Conservation (phyloP, 768 basidiomycete genomes). For the Xanthoconium purpureum region DNA sequence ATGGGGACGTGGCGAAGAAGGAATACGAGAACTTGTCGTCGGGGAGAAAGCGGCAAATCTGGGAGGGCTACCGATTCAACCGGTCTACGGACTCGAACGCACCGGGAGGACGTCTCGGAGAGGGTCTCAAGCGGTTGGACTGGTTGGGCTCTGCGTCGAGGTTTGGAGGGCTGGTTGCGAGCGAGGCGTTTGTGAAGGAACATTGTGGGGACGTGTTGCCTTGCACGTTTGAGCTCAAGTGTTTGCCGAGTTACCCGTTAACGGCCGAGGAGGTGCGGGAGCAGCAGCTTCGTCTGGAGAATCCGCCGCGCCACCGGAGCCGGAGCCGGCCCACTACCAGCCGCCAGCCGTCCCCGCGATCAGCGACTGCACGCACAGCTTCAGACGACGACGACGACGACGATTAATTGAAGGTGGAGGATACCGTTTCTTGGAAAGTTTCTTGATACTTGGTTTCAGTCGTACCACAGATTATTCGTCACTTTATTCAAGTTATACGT, state of each 20-base stretch:
- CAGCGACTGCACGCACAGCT: slow-evolving; percentile 6
- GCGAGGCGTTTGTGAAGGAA: slow-evolving; percentile 43
- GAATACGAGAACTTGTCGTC: slow-evolving; percentile 48
- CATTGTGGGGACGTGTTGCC: slow-evolving; percentile 50
- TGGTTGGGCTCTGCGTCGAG: slow-evolving; percentile 57
- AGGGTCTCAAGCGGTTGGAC: slow-evolving; percentile 64
- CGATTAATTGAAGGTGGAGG: not conserved
- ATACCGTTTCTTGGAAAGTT: not conserved
- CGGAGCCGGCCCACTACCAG: slow-evolving; percentile 19
- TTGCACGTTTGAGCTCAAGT: slow-evolving; percentile 59
- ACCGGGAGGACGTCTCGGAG: slow-evolving; percentile 65
- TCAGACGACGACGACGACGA: slow-evolving; percentile 20
- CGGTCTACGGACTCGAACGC: slow-evolving; percentile 60
- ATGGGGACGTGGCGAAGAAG: slow-evolving; percentile 45
- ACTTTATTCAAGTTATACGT: slow-evolving; percentile 19
- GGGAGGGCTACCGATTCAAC: slow-evolving; percentile 59
- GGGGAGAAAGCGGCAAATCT: slow-evolving; percentile 41
- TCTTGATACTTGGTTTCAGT: not conserved
- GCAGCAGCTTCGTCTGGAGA: slow-evolving; percentile 37
- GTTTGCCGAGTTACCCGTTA: slow-evolving; percentile 44
- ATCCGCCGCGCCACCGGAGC: slow-evolving; percentile 18
- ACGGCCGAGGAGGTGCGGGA: slow-evolving; percentile 50
- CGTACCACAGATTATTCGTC: slow-evolving; percentile 26
- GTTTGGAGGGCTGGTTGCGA: slow-evolving; percentile 58
- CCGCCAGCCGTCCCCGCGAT: slow-evolving; percentile 19